Percentiles rank a stretch among this genome's conserved stretches.
These are phyloP conservation scores for Dendrocalamus latiflorus DNA, from an alignment of 202 grass and related monocot genomes.

Conservation along the genomic window DNA sequence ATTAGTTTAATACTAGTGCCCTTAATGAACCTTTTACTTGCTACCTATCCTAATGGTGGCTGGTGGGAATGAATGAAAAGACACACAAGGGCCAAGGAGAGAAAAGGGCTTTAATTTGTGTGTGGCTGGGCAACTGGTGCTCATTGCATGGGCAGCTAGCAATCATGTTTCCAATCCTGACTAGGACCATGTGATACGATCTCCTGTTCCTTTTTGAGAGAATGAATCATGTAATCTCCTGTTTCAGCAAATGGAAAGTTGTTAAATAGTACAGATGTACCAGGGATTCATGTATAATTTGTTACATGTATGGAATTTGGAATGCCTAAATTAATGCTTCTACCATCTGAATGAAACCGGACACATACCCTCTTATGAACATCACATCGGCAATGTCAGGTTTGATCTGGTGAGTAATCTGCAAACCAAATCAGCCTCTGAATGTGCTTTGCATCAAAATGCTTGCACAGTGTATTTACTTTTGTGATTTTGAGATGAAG, in stretches of 20 bases:
- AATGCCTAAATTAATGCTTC: background rate
- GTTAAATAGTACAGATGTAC: background rate
- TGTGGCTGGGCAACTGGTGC: background rate
- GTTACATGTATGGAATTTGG: background rate
- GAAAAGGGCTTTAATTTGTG: background rate
- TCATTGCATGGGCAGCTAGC: constrained; percentile 29
- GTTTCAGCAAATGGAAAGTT: background rate
- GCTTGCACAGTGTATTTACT: background rate
- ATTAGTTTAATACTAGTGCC: constrained; percentile 41
- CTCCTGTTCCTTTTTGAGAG: background rate
- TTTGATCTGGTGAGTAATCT: background rate
- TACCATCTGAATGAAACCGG: background rate
- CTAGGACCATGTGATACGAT: background rate
- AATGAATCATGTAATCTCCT: background rate
- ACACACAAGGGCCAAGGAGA: constrained; percentile 41
- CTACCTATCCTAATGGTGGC: constrained; percentile 3
- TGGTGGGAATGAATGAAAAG: constrained; percentile 45
- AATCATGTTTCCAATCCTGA: constrained; percentile 45
- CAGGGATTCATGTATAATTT: background rate
- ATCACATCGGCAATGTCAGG: background rate
- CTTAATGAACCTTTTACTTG: constrained; percentile 18
- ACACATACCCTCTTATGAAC: background rate
- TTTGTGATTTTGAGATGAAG: background rate
- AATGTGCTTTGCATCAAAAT: background rate
- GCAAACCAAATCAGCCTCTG: background rate